phyloP scores from a whole-genome alignment of 331 rosid species.

The Stylosanthes scabra region DNA sequence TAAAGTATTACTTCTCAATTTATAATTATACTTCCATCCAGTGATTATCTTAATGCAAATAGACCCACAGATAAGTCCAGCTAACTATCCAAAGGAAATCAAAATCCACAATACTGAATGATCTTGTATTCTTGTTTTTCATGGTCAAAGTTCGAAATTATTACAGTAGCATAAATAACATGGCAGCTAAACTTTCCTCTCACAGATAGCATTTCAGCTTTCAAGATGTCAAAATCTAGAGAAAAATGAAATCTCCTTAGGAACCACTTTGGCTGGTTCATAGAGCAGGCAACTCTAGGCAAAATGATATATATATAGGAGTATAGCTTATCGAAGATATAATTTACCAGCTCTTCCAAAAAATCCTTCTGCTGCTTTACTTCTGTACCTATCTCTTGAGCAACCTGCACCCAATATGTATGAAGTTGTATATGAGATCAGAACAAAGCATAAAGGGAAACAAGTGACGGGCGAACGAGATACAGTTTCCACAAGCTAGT shows the following conservation, averaged over 20 bases:
- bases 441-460: slow-evolving; percentile 17
- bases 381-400: slow-evolving; percentile 79
- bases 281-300: slow-evolving; percentile 1
- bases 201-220: slow-evolving; percentile 3
- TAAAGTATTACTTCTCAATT: slow-evolving; percentile 1
- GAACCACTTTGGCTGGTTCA: slow-evolving; percentile 13
- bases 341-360: slow-evolving; percentile 73
- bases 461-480: neutral
- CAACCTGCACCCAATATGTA: slow-evolving; percentile 67
- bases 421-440: slow-evolving; percentile 14
- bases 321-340: slow-evolving; percentile 14
- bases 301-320: neutral
- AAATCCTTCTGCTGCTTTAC: slow-evolving; percentile 66
- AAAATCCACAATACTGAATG: slow-evolving; percentile 11
- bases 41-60: slow-evolving; percentile 13
- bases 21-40: neutral
- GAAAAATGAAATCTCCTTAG: neutral
- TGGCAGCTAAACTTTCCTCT: slow-evolving; percentile 26
- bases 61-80: neutral
- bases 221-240: slow-evolving; percentile 18
- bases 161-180: neutral
- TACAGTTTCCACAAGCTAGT: slow-evolving; percentile 4
- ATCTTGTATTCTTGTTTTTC: slow-evolving; percentile 2
- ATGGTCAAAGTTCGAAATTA: slow-evolving; percentile 24
- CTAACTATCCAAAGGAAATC: slow-evolving; percentile 9